Base-by-base conservation (phyloP, 352 stramenopile species). In the Phytophthora quininea region DNA sequence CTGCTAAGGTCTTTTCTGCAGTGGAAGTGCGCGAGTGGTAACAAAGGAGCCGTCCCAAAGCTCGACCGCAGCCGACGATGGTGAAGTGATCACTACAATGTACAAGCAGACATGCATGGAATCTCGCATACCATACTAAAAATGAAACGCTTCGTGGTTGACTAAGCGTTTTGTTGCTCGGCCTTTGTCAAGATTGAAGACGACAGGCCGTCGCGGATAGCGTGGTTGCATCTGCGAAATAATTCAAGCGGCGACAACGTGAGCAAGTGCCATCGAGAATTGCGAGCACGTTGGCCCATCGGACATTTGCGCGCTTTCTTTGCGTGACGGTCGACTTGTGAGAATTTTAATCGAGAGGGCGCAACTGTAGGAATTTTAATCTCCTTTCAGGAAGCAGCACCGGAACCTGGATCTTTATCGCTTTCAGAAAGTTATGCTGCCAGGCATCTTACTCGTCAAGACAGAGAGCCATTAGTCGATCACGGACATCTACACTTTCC, bases 1-100 rank as follows among this genome's bases (percentile, higher is more conserved):
- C 33, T 80, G 2, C 42, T 82, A n/a, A 69, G 70, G 46, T 69
- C 69, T 5, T 86, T 86, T 49, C 45, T 84, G 46, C 75, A 65
- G 46, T 86, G 77, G 77, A 83, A 80, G 50, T 70, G 67, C 61
- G 45, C 63, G 7, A 66, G 58, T 47, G 59, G 63, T 1, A 42
- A 67, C 10, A 40, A 11, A 11, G 35, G 35, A 11, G 35, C 10
- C 35, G 35, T 40, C 35, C 6, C 35, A 40, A 6, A 40, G 10
- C 6, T 40, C 45, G 55, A 15, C 43, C 62, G 24, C 45, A 64
- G 32, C 11, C 35, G 33, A n/a, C 49, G 32, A 53, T 33, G 47
- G 15, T 11, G 47, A 35, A 40, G 6, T 40, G 35, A 40, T 24
- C 19, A 24, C 19, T 24, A 24, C 19, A 24, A 24, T 24, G 19